Evolutionary conservation across 2,329 filamentous ascomycete genomes (phyloP).

Genomic region (Pestalotiopsis sp.): DNA sequence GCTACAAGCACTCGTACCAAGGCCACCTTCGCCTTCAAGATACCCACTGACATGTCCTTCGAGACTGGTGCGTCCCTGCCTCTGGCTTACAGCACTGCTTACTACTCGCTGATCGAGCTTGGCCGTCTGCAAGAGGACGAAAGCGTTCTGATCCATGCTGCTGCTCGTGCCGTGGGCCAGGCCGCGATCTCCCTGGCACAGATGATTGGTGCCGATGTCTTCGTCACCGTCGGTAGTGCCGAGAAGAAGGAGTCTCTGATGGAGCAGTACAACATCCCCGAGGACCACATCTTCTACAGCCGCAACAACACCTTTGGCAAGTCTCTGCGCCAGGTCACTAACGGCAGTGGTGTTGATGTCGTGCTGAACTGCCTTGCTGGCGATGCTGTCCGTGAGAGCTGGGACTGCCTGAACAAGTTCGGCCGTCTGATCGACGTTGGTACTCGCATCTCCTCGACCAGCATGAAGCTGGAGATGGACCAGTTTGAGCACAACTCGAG

Average conservation of each 20-base stretch:
- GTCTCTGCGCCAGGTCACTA: constrained; percentile 4
- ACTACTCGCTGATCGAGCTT: constrained; percentile 13
- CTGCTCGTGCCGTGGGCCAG: constrained; percentile 13
- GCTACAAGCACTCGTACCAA: constrained; percentile 27
- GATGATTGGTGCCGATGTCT: constrained; percentile 14
- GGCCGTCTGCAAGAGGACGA: constrained; percentile 13
- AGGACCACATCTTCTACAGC: constrained; percentile 14
- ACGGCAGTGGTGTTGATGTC: constrained; percentile 13
- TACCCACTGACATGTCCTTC: constrained; percentile 27
- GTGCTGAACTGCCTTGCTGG: constrained; percentile 27
- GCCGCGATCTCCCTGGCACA: constrained; percentile 14
- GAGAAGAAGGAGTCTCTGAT: constrained; percentile 10
- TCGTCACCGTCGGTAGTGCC: constrained; percentile 11
- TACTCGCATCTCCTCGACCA: constrained; percentile 22
- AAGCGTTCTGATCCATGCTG: constrained; percentile 12
- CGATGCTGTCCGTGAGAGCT: constrained; percentile 29
- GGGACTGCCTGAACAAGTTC: constrained; percentile 30
- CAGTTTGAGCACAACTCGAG: constrained; percentile 47
- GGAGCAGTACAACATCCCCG: constrained; percentile 7
- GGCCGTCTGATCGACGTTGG: constrained; percentile 30
- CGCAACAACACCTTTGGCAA: constrained; percentile 11
- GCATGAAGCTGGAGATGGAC: constrained; percentile 45
- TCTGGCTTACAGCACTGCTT: constrained; percentile 12
- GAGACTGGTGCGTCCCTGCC: constrained; percentile 13
- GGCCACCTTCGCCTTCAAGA: constrained; percentile 27